phyloP scores from a whole-genome alignment of 306 rosid genomes.

The Betula pendula region DNA sequence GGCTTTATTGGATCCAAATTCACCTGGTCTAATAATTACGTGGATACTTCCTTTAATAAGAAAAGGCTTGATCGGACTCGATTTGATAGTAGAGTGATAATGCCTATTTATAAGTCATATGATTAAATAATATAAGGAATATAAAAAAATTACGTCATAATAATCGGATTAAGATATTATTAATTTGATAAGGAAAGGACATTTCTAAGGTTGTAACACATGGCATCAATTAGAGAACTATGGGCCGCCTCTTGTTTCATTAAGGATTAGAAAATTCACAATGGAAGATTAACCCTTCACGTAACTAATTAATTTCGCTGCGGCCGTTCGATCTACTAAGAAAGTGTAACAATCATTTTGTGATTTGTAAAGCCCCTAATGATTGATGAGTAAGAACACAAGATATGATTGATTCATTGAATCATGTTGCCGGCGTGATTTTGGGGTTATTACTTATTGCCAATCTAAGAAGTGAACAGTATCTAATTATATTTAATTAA shows the following conservation, averaged over 20 bases:
- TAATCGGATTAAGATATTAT: too few relatives aligned
- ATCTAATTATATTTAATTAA: not conserved
- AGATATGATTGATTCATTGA: constrained; percentile 26
- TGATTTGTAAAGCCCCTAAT: constrained; percentile 39
- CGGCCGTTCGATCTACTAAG: not conserved
- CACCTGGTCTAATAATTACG: too few relatives aligned
- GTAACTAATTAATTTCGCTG: not conserved
- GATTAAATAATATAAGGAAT: too few relatives aligned
- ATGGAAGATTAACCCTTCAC: constrained; percentile 1
- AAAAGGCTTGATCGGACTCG: too few relatives aligned
- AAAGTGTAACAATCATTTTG: not conserved
- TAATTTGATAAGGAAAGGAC: too few relatives aligned
- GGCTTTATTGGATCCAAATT: too few relatives aligned
- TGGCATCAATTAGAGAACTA: not conserved
- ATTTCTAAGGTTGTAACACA: too few relatives aligned
- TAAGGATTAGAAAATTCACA: not conserved
- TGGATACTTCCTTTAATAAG: too few relatives aligned
- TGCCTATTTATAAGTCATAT: too few relatives aligned
- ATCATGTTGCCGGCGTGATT: constrained; percentile 52
- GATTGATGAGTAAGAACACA: constrained; percentile 39
- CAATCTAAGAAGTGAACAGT: constrained; percentile 40
- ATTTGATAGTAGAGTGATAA: too few relatives aligned
- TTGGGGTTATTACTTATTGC: constrained; percentile 54
- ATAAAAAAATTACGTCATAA: too few relatives aligned
- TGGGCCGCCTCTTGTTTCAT: not conserved